phyloP scores from a whole-genome alignment of 371 early-diverging fungal genomes.

The Caulochytrium protostelioides region DNA sequence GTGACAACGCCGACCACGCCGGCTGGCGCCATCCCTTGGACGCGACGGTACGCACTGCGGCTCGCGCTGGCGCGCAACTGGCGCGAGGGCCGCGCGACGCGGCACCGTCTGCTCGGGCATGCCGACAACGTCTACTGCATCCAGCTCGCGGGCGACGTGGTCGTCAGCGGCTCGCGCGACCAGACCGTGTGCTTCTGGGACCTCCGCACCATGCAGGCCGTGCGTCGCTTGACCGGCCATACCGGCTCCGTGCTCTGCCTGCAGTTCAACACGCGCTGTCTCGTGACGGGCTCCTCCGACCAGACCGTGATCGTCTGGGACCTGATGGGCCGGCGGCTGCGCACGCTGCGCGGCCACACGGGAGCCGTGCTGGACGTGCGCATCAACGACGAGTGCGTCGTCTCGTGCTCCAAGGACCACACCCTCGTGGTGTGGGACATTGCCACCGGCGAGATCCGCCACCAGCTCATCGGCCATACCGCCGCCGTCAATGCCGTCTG shows the following conservation, averaged over 20 bases:
- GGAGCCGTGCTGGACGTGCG: conserved; percentile 45
- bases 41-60: conserved; percentile 33
- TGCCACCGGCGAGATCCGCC: conserved; percentile 20
- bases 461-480: conserved; percentile 17
- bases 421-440: conserved; percentile 65
- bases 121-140: conserved; percentile 80
- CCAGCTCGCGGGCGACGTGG: conserved; percentile 55
- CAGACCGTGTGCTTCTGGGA: conserved; percentile 68
- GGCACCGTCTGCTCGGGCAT: conserved; percentile 47
- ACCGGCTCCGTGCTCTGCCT: conserved; percentile 71
- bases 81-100: conserved; percentile 31
- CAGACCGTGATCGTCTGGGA: conserved; percentile 71
- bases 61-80: conserved; percentile 33
- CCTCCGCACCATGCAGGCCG: conserved; percentile 32
- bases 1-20: too few species aligned
- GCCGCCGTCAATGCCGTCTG: conserved; percentile 26
- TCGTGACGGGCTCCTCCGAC: conserved; percentile 87
- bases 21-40: too few species aligned
- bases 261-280: conserved; percentile 47
- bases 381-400: conserved; percentile 43
- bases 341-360: conserved; percentile 42
- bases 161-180: conserved; percentile 87
- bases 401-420: conserved; percentile 79
- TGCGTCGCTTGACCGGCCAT: conserved; percentile 61
- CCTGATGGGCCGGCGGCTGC: conserved; percentile 20